Percentiles rank a stretch among this genome's conserved stretches.
phyloP scores from a whole-genome alignment of 2,329 filamentous ascomycete genomes.

The Aspergillus fischeri region DNA sequence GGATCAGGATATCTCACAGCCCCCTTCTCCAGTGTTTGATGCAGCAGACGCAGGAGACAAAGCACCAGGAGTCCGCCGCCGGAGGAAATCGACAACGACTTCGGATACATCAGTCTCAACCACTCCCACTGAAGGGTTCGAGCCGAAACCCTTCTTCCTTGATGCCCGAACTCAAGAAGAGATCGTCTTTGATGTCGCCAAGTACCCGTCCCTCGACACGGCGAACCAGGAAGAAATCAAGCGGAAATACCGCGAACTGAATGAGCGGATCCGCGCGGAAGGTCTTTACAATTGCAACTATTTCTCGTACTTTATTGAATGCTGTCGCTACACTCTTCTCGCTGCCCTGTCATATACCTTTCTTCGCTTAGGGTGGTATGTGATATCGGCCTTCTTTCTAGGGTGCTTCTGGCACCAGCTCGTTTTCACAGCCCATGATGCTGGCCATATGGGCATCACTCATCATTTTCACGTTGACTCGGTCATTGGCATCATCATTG shows the following conservation, averaged over 20 bases:
- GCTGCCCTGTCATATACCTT: constrained; percentile 59
- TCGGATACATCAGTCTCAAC: constrained; percentile 28
- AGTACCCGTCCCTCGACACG: constrained; percentile 74
- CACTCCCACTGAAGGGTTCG: constrained; percentile 19
- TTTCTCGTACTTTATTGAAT: constrained; percentile 70
- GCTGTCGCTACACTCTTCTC: constrained; percentile 66
- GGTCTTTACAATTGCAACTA: constrained; percentile 85
- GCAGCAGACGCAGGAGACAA: constrained; percentile 38
- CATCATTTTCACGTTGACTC: constrained; percentile 81
- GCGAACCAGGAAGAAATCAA: constrained; percentile 72
- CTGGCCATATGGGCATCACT: constrained; percentile 95
- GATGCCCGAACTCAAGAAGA: constrained; percentile 70
- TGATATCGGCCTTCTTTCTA: constrained; percentile 66
- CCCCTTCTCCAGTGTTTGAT: constrained; percentile 58
- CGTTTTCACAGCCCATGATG: constrained; percentile 90
- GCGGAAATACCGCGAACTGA: constrained; percentile 73
- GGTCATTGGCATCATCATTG: constrained; percentile 82
- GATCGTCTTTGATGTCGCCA: constrained; percentile 69
- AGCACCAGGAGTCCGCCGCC: constrained; percentile 32
- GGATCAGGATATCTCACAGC: constrained; percentile 52
- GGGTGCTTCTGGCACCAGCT: constrained; percentile 92
- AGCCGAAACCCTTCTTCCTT: constrained; percentile 57
- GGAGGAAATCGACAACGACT: constrained; percentile 22
- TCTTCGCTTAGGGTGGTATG: constrained; percentile 63
- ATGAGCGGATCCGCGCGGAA: constrained; percentile 66